phyloP scores from a whole-genome alignment of 345 rosid genomes.

The Hibiscus mutabilis region DNA sequence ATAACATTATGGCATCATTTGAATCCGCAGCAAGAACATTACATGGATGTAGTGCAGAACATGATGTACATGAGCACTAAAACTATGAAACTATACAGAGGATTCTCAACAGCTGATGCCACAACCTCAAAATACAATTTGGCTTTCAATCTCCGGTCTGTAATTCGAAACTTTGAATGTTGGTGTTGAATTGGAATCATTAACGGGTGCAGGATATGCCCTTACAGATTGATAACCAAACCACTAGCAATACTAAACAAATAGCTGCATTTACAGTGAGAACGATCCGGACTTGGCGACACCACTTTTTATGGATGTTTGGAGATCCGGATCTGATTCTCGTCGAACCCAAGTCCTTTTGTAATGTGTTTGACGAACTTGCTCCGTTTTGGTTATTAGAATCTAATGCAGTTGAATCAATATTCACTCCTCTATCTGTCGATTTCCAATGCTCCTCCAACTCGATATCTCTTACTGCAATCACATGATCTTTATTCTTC shows the following conservation, averaged over 20 bases:
- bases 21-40: background rate
- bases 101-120: background rate
- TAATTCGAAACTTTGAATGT: background rate
- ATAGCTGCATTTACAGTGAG: conserved; percentile 72
- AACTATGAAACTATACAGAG: background rate
- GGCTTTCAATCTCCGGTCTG: background rate
- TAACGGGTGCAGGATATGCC: background rate
- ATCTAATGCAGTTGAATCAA: conserved; percentile 31
- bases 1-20: background rate
- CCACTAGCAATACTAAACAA: conserved; percentile 50
- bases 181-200: background rate
- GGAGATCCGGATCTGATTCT: conserved; percentile 53
- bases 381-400: conserved; percentile 34
- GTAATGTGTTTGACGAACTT: conserved; percentile 34
- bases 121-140: background rate
- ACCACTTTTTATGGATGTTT: conserved; percentile 58
- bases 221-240: conserved; percentile 47
- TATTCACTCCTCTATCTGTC: conserved; percentile 37
- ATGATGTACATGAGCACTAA: background rate
- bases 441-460: conserved; percentile 58
- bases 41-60: background rate
- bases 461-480: conserved; percentile 54
- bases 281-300: conserved; percentile 61
- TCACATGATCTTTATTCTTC: conserved; percentile 57
- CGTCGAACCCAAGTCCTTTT: conserved; percentile 59